phyloP scores from a whole-genome alignment of 116 monocot species.

The Iris pallida region DNA sequence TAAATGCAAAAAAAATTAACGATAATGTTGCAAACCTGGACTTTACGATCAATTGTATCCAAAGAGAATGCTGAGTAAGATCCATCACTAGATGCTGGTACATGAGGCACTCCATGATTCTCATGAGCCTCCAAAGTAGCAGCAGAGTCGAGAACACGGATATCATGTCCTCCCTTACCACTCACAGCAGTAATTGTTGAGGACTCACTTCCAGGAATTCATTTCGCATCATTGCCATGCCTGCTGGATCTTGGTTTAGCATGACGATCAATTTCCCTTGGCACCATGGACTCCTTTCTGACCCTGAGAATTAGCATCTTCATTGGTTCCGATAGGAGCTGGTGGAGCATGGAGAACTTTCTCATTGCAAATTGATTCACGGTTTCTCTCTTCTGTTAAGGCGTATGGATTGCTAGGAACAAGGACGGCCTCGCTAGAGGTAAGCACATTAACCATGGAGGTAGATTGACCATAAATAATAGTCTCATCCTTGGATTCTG shows the following conservation, averaged over 20 bases:
- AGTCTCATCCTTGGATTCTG: slow-evolving; percentile 12
- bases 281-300: slow-evolving; percentile 15
- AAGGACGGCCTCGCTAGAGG: neutral
- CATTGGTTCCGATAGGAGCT: slow-evolving; percentile 15
- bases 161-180: neutral
- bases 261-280: slow-evolving; percentile 19
- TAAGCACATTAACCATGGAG: neutral
- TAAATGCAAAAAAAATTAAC: neutral
- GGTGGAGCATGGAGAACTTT: slow-evolving; percentile 8
- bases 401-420: neutral
- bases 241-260: slow-evolving; percentile 21
- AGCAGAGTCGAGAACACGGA: slow-evolving; percentile 2
- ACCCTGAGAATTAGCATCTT: slow-evolving; percentile 13
- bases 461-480: slow-evolving; percentile 11
- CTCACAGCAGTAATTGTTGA: neutral
- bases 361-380: neutral
- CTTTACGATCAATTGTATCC: slow-evolving; percentile 35
- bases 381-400: slow-evolving; percentile 1
- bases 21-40: slow-evolving; percentile 2
- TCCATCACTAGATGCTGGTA: slow-evolving; percentile 13
- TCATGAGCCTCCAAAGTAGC: slow-evolving; percentile 28
- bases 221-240: slow-evolving; percentile 26
- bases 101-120: slow-evolving; percentile 18
- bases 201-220: slow-evolving; percentile 21
- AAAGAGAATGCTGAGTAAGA: slow-evolving; percentile 11